Base-by-base conservation (phyloP, 371 early-diverging fungal species). In the Umbelopsis sp. region DNA sequence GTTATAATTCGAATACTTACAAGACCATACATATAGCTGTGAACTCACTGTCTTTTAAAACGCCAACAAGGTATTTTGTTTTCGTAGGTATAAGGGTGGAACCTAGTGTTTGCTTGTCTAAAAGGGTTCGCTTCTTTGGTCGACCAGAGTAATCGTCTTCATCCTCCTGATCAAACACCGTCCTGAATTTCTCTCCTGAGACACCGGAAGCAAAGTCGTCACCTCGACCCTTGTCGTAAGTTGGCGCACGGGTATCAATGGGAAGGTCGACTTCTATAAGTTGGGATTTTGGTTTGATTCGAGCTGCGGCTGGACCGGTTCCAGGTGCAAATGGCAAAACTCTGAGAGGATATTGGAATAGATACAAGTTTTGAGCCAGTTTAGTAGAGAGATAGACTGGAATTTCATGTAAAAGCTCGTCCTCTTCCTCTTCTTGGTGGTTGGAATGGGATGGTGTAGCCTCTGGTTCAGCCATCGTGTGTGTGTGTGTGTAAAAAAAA, bases 241-340 rank as follows among this genome's bases (percentile, higher is more conserved):
- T 85, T 6, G 77, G 67, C 11, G 89, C 80, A 48, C 78, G 77
- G 20, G 92, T 91, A 63, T 94, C 90, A 4, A 97, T 64, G 12
- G 93, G 91, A n/a, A 96, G 72, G 71, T 96, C 96, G n/a, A 96
- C 71, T 76, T 97, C 95, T 29, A 96, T 87, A 72, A 90, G 84
- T 57, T 91, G 87, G 14, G 93, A 87, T 44, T 84, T 82, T 0
- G 93, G 93, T 77, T 96, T 96, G 72, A 94, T 78, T 37, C 96
- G 93, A 8, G 93, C 92, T n/a, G 82, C 87, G 64, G 65, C 81
- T 38, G 84, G 89, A 64, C 83, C 83, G 10, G 70, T 80, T 16
- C 65, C 80, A 37, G 70, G 72, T 11, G 52, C 71, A 66, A 87
- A 89, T 22, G 86, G 83, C 12, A 79, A 71, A 4, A 79, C 79